Conservation (phyloP, 2,329 filamentous ascomycete genomes). For the Phialemonium atrogriseum region DNA sequence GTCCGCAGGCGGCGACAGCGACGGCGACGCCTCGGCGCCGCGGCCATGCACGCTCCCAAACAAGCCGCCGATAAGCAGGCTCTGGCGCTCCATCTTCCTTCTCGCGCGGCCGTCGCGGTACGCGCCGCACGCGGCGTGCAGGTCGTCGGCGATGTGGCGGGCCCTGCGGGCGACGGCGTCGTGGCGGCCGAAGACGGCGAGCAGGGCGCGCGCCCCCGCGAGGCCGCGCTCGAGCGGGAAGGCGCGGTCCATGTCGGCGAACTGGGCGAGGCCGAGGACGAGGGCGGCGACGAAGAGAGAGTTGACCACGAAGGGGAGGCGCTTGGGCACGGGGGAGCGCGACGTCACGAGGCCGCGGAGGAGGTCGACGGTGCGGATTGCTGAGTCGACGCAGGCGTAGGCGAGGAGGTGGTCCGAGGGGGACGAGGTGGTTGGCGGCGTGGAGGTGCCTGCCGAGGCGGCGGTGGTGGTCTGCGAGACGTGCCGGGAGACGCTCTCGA, state of each 20-base stretch:
- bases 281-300: not conserved
- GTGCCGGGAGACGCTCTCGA: constrained; percentile 16
- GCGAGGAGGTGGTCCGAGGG: not conserved
- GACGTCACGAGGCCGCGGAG: not conserved
- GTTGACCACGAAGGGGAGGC: not conserved
- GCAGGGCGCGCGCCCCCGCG: not conserved
- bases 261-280: not conserved
- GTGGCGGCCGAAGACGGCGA: not conserved
- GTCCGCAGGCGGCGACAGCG: too few relatives aligned
- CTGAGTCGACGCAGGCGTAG: not conserved
- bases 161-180: not conserved
- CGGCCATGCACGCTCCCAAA: not conserved
- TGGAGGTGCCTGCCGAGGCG: not conserved
- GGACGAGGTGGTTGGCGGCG: not conserved
- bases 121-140: not conserved
- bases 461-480: constrained; percentile 4
- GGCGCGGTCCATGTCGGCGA: not conserved
- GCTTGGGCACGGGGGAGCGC: not conserved
- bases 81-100: not conserved
- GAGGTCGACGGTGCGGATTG: not conserved
- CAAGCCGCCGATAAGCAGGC: not conserved
- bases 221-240: not conserved
- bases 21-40: not conserved
- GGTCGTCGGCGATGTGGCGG: not conserved
- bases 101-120: not conserved